A percentile compares a stretch with the other conserved stretches of the same genome.
These are phyloP conservation scores for Straminergon stramineum DNA, from an alignment of 225 moss, liverwort and hornwort genomes.

Conservation along the genomic window DNA sequence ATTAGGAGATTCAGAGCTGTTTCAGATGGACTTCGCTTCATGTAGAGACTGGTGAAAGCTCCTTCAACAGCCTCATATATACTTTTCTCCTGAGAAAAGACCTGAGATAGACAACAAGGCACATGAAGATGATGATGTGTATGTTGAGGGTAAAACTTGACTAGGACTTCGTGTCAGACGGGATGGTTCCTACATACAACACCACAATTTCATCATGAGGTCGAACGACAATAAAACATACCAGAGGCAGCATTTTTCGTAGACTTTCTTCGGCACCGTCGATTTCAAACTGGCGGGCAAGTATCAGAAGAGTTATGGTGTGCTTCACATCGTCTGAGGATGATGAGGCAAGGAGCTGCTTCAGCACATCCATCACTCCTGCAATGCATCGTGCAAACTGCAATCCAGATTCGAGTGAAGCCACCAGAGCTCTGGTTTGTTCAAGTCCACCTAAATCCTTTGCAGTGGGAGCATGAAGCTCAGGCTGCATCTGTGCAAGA, in stretches of 20 bases:
- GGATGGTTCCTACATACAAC: not conserved
- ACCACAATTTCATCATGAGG: not conserved
- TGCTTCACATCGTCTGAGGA: constrained; percentile 78
- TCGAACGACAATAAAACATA: constrained; percentile 16
- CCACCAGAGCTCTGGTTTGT: constrained; percentile 91
- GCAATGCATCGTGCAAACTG: constrained; percentile 86
- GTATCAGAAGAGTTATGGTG: constrained; percentile 67
- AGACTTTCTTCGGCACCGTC: constrained; percentile 73
- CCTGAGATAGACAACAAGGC: constrained; percentile 34
- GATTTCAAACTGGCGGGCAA: constrained; percentile 81
- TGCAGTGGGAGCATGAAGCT: constrained; percentile 27
- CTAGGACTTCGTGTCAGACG: not conserved
- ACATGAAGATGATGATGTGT: not conserved
- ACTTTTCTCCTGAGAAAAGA: constrained; percentile 76
- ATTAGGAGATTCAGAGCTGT: constrained; percentile 69
- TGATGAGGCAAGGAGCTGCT: constrained; percentile 75
- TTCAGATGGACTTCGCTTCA: constrained; percentile 66
- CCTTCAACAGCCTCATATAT: constrained; percentile 71
- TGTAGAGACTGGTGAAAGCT: constrained; percentile 75
- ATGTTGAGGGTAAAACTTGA: not conserved
- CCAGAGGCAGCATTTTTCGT: constrained; percentile 88
- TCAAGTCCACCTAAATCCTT: constrained; percentile 74
- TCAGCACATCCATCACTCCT: constrained; percentile 70
- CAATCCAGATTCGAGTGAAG: constrained; percentile 82
- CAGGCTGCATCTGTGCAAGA: constrained; percentile 17